Percentiles rank a stretch among this genome's conserved stretches.
These are phyloP conservation scores for Ensete glaucum DNA, from an alignment of 176 grass and related monocot species.

Conservation along the genomic window DNA sequence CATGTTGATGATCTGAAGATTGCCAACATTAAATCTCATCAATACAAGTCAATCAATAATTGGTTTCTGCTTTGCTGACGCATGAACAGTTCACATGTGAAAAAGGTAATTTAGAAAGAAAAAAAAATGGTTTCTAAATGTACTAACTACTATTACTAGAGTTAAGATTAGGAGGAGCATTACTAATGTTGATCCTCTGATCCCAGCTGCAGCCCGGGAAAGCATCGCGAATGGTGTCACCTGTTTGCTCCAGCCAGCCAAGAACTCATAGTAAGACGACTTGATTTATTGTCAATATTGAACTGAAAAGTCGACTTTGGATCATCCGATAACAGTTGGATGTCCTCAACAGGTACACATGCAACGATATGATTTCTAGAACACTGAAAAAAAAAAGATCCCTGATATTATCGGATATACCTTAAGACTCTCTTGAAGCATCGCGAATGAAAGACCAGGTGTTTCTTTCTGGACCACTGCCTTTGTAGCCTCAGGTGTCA, in stretches of 20 bases:
- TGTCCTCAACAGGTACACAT: no score
- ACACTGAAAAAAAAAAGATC: not conserved
- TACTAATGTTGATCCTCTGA: slow-evolving; percentile 89
- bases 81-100: no score
- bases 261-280: no score
- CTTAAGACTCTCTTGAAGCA: slow-evolving; percentile 94
- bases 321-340: no score
- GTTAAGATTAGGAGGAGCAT: not conserved
- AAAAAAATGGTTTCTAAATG: not conserved
- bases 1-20: slow-evolving; percentile 87
- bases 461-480: slow-evolving; percentile 76
- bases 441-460: slow-evolving; percentile 66
- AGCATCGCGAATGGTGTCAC: slow-evolving; percentile 93
- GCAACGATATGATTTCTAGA: no score
- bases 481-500: slow-evolving; percentile 89
- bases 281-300: no score
- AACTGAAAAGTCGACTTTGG: no score
- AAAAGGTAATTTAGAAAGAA: not conserved
- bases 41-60: not conserved
- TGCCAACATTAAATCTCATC: not conserved
- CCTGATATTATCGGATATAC: slow-evolving; percentile 15
- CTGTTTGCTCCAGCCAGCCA: slow-evolving; percentile 17
- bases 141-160: not conserved
- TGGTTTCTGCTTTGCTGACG: no score
- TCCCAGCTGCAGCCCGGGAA: slow-evolving; percentile 63